Evolutionary conservation across 169 alveolate genomes (phyloP), one percentile per base, ranked within the genome.

Genomic region (Perkinsus marinus): DNA sequence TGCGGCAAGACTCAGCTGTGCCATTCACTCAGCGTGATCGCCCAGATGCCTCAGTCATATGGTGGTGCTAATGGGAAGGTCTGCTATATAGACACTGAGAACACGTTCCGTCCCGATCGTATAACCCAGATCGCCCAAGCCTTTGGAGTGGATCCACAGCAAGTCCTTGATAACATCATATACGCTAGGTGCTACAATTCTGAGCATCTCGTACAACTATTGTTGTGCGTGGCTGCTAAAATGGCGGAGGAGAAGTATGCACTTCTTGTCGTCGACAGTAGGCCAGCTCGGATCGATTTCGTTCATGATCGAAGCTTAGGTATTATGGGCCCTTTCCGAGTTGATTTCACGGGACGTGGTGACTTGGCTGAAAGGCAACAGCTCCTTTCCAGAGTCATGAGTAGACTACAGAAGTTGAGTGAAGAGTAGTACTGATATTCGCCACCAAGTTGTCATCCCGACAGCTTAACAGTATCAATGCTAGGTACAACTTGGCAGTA

Each of bases 21-120:
- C 92, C 99, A 98, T 93, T 98, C 99, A 17, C 93, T 98, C 39
- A 97, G 98, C 47, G 99, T 95, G 68, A 94, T 97, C 39, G 96
- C 99, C 68, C 98, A 98, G 94, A 95, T 98, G 39, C 99, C 99
- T 7, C 94, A 96, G 91, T 98, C 96, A 90, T 96, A 96, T 93
- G 96, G 97, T 43, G 99, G 99, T 0, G 79, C 79, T 13, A 57
- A 57, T 16, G 99, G 99, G 43, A 99, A 99, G 95, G 98, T 99
- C 41, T 96, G 98, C 93, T 99, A 99, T 97, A 98, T 99, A 26
- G 99, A 99, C 96, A 98, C 99, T n/a, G 99, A 99, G 94, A 99
- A 99, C 68, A 98, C 99, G 37, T 99, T 99, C 94, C 96, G 99
- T 39, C 99, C 99, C 0, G 99, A 99, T 93, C 97, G 99, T 93